These are phyloP conservation scores for Phalaenopsis aphrodite DNA, from an alignment of 106 monocot species.

Conservation along the genomic window DNA sequence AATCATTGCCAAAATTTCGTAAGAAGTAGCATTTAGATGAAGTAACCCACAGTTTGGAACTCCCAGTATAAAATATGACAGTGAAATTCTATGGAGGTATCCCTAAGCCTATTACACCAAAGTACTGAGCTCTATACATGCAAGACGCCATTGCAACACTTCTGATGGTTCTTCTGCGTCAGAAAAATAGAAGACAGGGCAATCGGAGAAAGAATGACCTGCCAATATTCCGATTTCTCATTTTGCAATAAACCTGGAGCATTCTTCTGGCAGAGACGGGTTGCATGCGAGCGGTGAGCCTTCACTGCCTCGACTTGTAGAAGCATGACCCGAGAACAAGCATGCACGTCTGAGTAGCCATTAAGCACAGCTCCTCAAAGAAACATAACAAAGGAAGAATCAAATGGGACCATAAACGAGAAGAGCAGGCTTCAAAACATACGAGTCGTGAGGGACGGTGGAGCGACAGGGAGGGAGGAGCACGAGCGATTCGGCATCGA, in stretches of 20 bases:
- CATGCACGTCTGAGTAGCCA: not conserved
- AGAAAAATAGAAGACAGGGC: not conserved
- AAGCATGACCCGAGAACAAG: not conserved
- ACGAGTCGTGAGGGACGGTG: too few relatives aligned
- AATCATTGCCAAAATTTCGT: too few relatives aligned
- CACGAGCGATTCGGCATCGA: too few relatives aligned
- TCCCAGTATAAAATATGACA: slow-evolving; percentile 77
- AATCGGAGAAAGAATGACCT: not conserved
- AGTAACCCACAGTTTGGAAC: slow-evolving; percentile 77
- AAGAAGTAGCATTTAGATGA: slow-evolving; percentile 68
- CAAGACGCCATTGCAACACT: too few relatives aligned
- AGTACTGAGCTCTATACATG: slow-evolving; percentile 37
- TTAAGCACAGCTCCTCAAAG: not conserved
- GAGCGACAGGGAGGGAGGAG: too few relatives aligned
- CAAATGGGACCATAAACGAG: not conserved
- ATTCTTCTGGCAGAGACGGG: not conserved
- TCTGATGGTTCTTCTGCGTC: too few relatives aligned
- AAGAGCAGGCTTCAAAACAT: not conserved
- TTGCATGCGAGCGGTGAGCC: not conserved
- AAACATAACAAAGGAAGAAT: not conserved
- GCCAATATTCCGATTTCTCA: not conserved
- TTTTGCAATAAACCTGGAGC: not conserved
- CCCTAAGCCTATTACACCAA: slow-evolving; percentile 63
- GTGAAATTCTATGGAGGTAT: slow-evolving; percentile 62
- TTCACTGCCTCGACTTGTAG: not conserved